A percentile compares a stretch with the other conserved stretches of the same genome.
These are phyloP conservation scores for Zopfia rhizophila DNA, from an alignment of 2,329 filamentous ascomycete species.

Conservation along the genomic window DNA sequence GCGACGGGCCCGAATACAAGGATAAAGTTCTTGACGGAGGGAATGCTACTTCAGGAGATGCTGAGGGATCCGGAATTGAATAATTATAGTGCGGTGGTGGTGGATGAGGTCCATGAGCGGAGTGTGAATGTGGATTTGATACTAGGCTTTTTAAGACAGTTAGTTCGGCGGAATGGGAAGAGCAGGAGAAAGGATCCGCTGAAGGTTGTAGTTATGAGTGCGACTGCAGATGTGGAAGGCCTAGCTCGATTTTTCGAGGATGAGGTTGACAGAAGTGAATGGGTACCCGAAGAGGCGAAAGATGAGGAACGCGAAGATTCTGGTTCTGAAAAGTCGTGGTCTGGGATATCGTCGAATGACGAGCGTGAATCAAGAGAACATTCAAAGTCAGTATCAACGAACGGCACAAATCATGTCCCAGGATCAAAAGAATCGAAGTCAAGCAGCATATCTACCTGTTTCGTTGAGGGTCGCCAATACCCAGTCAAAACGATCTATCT, in stretches of 20 bases:
- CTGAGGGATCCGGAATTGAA: conserved; percentile 82
- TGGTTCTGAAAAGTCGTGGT: conserved; percentile 28
- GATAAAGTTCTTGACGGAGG: conserved; percentile 95
- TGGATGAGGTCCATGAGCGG: conserved; percentile 97
- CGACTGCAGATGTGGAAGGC: conserved; percentile 87
- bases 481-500: conserved; percentile 84
- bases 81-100: conserved; percentile 88
- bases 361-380: conserved; percentile 14
- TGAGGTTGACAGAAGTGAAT: conserved; percentile 15
- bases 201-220: conserved; percentile 96
- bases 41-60: conserved; percentile 95
- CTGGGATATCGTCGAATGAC: conserved; percentile 31
- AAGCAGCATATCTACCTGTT: conserved; percentile 62
- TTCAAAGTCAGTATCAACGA: conserved; percentile 4
- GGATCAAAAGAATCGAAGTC: conserved; percentile 2
- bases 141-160: conserved; percentile 84
- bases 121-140: conserved; percentile 94
- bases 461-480: conserved; percentile 87
- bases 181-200: conserved; percentile 70
- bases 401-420: conserved; percentile 5
- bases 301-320: conserved; percentile 11
- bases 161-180: conserved; percentile 73
- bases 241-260: conserved; percentile 79
- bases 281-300: conserved; percentile 18
- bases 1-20: conserved; percentile 81